These are phyloP conservation scores for Psilocybe azurescens DNA, from an alignment of 768 basidiomycete species.

Conservation along the genomic window DNA sequence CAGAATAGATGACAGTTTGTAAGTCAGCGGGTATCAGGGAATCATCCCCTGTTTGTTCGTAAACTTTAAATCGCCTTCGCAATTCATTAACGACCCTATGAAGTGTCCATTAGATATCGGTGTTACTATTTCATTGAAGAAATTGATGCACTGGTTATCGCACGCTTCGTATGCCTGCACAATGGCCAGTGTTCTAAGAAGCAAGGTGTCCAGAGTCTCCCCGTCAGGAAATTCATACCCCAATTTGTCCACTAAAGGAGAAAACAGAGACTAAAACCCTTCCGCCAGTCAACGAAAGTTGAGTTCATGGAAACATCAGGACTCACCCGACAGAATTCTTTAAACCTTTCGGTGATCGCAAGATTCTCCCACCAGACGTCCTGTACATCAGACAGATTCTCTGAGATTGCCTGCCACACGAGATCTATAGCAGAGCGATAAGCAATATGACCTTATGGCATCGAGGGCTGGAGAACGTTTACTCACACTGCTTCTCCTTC, in stretches of 20 bases:
- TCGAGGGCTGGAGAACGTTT: neutral
- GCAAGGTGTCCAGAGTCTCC: constrained; percentile 71
- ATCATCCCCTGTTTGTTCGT: constrained; percentile 74
- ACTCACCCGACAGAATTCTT: constrained; percentile 65
- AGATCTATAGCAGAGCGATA: constrained; percentile 55
- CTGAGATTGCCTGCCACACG: constrained; percentile 78
- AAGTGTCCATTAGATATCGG: neutral
- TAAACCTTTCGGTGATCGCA: constrained; percentile 54
- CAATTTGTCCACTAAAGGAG: constrained; percentile 76
- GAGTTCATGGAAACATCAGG: neutral
- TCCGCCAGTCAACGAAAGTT: neutral
- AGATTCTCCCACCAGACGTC: constrained; percentile 87
- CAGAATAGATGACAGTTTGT: constrained; percentile 55
- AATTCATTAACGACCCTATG: constrained; percentile 78
- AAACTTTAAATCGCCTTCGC: constrained; percentile 69
- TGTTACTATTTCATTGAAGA: too few relatives aligned
- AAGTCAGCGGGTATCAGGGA: constrained; percentile 84
- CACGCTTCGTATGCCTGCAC: constrained; percentile 43
- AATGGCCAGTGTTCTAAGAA: constrained; percentile 80
- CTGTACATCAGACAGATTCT: constrained; percentile 56
- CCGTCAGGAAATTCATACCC: constrained; percentile 74
- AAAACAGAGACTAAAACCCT: constrained; percentile 57
- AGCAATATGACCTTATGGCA: too few relatives aligned
- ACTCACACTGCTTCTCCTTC: constrained; percentile 75
- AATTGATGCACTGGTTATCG: constrained; percentile 19